Base-by-base conservation (phyloP, 2,329 filamentous ascomycete genomes). In the Botrytis byssoidea region DNA sequence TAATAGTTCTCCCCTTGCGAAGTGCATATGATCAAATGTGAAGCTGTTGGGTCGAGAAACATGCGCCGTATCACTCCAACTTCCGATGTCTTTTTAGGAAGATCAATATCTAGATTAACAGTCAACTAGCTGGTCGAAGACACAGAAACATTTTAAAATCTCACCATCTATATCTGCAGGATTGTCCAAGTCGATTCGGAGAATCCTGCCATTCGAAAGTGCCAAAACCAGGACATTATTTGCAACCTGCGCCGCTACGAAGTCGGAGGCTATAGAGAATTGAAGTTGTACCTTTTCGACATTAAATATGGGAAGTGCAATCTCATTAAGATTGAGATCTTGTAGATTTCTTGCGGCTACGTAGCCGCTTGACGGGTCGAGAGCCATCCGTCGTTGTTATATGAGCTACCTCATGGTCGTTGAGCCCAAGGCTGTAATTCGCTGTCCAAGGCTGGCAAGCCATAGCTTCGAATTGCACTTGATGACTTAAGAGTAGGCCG, bases 21-120 rank as follows among this genome's bases (percentile, higher is more conserved):
- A 4, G 96, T 99, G 81, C 92, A 94, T 78, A 99, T 90, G 77
- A 99, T 89, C 42, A 99, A 86, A 84, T 99, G 96, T 9, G 94
- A 98, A 42, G 96, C 96, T 18, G 95, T 97, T 42, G 96, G 95
- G 81, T 99, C 96, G 14, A 99, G 92, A 84, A 99, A 99, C 89
- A 99, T 94, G 85, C 93, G 93, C 78, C 93, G 91, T 80, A 99
- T 98, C 70, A 97, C 89, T 77, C 96, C 96, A 74, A 96, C 89
- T 82, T 99, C 95, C 55, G 93, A 92, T 25, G 93, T 90, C 80
- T 95, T 96, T 85, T 97, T 97, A 55, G 96, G 96, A 12, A 99
- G 89, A 82, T 99, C 96, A 82, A 99, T 97, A 83, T 99, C 95
- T 97, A 71, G 35, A 32, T n/a, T 44, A 35, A 29, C 63, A 25